A percentile compares a stretch with the other conserved stretches of the same genome.
Evolutionary conservation across 306 rosid species (phyloP).

Genomic region (Senna tora): DNA sequence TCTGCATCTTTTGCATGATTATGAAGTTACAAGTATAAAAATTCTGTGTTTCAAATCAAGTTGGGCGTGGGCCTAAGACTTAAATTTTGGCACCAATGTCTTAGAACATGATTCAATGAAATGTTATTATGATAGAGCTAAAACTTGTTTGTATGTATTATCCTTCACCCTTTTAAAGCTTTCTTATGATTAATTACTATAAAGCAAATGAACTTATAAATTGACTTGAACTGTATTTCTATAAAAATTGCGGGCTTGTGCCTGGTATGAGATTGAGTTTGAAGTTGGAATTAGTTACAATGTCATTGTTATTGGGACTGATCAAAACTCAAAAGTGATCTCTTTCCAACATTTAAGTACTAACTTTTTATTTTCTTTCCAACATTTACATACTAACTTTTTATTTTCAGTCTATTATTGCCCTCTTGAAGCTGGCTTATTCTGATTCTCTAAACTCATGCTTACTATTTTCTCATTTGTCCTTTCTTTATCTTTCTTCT

Average conservation of each 20-base stretch:
- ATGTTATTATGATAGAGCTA: no score
- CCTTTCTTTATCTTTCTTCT: neutral
- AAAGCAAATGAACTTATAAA: slow-evolving; percentile 1
- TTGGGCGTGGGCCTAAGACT: neutral
- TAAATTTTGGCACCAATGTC: neutral
- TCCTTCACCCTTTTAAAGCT: no score
- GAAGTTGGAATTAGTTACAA: neutral
- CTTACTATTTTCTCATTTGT: neutral
- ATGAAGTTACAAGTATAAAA: neutral
- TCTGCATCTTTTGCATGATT: slow-evolving; percentile 6
- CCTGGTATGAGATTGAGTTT: neutral
- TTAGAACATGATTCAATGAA: neutral
- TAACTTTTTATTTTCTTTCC: neutral
- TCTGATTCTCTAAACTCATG: neutral
- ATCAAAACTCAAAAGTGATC: neutral
- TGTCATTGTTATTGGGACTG: neutral
- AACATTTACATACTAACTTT: neutral
- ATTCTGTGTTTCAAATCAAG: slow-evolving; percentile 4
- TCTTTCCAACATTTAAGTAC: slow-evolving; percentile 6
- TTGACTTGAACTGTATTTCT: slow-evolving; percentile 9
- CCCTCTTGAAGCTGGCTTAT: neutral
- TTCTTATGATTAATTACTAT: slow-evolving; percentile 14
- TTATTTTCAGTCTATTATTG: neutral
- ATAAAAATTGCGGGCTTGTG: neutral
- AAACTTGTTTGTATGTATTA: no score